Percentiles rank a stretch among this genome's conserved stretches.
These are phyloP conservation scores for Aspergillus phoenicis DNA, from an alignment of 2,329 filamentous ascomycete genomes.

Conservation along the genomic window DNA sequence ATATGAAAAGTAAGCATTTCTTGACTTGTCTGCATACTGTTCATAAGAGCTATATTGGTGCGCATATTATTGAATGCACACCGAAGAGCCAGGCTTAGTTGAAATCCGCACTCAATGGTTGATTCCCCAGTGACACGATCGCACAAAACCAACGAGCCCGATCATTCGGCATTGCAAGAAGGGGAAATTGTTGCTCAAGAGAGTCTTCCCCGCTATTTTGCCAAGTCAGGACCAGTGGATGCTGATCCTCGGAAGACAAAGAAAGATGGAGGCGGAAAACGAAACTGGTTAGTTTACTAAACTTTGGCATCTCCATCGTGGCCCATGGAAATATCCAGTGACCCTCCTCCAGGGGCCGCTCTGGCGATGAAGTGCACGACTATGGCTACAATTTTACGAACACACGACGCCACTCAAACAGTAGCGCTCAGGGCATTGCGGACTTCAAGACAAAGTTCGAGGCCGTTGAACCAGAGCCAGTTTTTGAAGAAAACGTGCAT, in stretches of 20 bases:
- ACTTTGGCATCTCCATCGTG: not conserved
- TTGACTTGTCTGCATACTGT: too few relatives aligned
- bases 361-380: constrained; percentile 82
- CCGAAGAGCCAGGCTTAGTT: too few relatives aligned
- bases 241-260: constrained; percentile 90
- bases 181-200: constrained; percentile 70
- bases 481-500: constrained; percentile 86
- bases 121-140: constrained; percentile 84
- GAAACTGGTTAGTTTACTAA: constrained; percentile 75
- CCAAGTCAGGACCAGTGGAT: constrained; percentile 79
- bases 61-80: too few relatives aligned
- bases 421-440: constrained; percentile 71
- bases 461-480: constrained; percentile 80
- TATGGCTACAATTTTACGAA: constrained; percentile 82
- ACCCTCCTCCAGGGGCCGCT: constrained; percentile 67
- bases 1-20: too few relatives aligned
- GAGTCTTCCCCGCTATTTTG: constrained; percentile 87
- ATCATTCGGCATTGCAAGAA: constrained; percentile 78
- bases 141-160: constrained; percentile 92
- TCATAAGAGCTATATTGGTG: too few relatives aligned
- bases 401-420: constrained; percentile 88
- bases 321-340: constrained; percentile 2
- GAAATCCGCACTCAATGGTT: too few relatives aligned
- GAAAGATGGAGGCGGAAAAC: constrained; percentile 91
- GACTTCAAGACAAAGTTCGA: constrained; percentile 98